These are phyloP conservation scores for Lichtheimia corymbifera DNA, from an alignment of 371 early-diverging fungal genomes.

Conservation along the genomic window DNA sequence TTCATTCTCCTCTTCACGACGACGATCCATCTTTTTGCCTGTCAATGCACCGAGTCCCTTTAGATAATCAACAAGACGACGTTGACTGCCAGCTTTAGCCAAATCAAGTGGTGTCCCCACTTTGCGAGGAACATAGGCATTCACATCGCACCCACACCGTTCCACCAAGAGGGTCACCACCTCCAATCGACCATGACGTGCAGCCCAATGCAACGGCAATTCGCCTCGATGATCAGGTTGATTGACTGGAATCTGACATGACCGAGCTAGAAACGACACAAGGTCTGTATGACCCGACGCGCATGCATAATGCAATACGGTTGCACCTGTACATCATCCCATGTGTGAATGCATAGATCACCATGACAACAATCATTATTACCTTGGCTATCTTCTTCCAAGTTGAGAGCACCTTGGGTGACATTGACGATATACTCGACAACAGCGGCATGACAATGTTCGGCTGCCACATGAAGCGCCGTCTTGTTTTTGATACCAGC, in stretches of 20 bases:
- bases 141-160: constrained; percentile 40
- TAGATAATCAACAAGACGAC: constrained; percentile 44
- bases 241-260: constrained; percentile 35
- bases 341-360: background rate
- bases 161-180: constrained; percentile 41
- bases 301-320: constrained; percentile 47
- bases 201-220: constrained; percentile 46
- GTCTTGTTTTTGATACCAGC: constrained; percentile 40
- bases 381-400: constrained; percentile 38
- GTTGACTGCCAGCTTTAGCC: constrained; percentile 40
- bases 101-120: constrained; percentile 43
- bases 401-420: constrained; percentile 38
- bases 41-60: constrained; percentile 43
- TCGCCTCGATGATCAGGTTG: constrained; percentile 37
- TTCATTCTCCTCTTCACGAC: constrained; percentile 36
- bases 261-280: constrained; percentile 30
- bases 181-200: constrained; percentile 41
- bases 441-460: constrained; percentile 38
- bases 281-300: constrained; percentile 47
- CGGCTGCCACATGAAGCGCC: constrained; percentile 43
- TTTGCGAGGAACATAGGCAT: constrained; percentile 41
- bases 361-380: constrained; percentile 5
- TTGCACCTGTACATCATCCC: constrained; percentile 30
- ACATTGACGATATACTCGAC: constrained; percentile 39
- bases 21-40: constrained; percentile 47